Evolutionary conservation across 768 basidiomycete genomes (phyloP).

Genomic region (Kwoniella shandongensis): DNA sequence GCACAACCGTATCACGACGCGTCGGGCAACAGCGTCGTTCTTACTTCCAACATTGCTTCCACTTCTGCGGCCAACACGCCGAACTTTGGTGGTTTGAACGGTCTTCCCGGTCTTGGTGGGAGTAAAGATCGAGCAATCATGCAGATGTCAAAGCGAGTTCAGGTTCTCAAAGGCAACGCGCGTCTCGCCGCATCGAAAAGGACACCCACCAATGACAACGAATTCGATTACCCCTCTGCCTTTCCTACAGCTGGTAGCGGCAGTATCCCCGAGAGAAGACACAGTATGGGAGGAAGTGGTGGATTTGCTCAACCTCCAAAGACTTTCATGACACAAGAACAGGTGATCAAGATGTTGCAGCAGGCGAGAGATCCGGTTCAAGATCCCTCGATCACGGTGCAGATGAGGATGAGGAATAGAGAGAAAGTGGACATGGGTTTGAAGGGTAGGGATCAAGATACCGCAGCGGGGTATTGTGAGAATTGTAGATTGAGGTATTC

Average conservation of each 20-base stretch:
- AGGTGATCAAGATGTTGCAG: constrained; percentile 40
- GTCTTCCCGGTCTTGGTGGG: constrained; percentile 16
- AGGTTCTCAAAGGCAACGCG: constrained; percentile 49
- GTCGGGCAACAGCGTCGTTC: constrained; percentile 89
- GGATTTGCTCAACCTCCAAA: constrained; percentile 16
- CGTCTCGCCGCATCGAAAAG: constrained; percentile 24
- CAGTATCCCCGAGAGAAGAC: constrained; percentile 1
- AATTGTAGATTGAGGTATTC: constrained; percentile 88
- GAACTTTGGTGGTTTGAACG: constrained; percentile 22
- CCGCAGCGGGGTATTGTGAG: constrained; percentile 94
- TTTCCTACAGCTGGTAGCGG: too few relatives aligned
- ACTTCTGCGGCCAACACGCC: constrained; percentile 51
- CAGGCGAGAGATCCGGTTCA: constrained; percentile 32
- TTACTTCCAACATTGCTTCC: constrained; percentile 88
- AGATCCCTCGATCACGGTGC: constrained; percentile 16
- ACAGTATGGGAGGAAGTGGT: constrained; percentile 6
- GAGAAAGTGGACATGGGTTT: constrained; percentile 42
- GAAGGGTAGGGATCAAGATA: constrained; percentile 27
- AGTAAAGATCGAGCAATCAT: constrained; percentile 44
- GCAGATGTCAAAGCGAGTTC: constrained; percentile 52
- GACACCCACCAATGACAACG: not conserved
- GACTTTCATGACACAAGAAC: constrained; percentile 40
- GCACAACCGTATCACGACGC: constrained; percentile 61
- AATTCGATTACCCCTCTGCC: too few relatives aligned
- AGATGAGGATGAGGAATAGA: constrained; percentile 38